A percentile compares a stretch with the other conserved stretches of the same genome.
Evolutionary conservation across 441 rosid genomes (phyloP).

Genomic region (Viola pubescens): DNA sequence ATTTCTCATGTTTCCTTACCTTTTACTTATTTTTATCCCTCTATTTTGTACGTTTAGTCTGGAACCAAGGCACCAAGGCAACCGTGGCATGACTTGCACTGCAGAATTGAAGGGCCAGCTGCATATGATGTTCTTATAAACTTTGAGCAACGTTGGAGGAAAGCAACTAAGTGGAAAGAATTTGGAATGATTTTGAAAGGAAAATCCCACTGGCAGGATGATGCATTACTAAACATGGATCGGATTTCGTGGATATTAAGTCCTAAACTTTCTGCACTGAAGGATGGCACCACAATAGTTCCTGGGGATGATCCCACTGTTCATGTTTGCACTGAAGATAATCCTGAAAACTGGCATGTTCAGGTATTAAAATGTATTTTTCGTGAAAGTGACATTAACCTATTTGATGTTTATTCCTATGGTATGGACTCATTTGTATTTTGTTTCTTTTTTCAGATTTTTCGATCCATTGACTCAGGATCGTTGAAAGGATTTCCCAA

Average conservation of each 20-base stretch:
- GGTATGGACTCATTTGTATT: background rate
- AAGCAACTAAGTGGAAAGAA: constrained; percentile 56
- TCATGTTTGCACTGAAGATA: background rate
- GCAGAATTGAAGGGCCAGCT: constrained; percentile 72
- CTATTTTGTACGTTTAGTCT: constrained; percentile 23
- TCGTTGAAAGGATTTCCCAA: constrained; percentile 3
- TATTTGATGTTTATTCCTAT: background rate
- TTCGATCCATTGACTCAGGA: constrained; percentile 5
- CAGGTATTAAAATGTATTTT: background rate
- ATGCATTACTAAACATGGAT: constrained; percentile 2
- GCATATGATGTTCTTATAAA: constrained; percentile 73
- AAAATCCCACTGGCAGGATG: constrained; percentile 8
- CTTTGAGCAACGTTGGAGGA: constrained; percentile 85
- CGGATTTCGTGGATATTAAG: constrained; percentile 4
- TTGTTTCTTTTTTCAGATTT: background rate
- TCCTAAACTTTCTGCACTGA: background rate
- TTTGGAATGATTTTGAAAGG: constrained; percentile 45
- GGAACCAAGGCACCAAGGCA: constrained; percentile 68
- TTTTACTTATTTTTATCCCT: constrained; percentile 5
- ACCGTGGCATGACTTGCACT: constrained; percentile 84
- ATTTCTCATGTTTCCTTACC: background rate
- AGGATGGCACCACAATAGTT: background rate
- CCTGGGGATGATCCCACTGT: constrained; percentile 2
- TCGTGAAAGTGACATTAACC: background rate
- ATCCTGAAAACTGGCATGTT: constrained; percentile 5